Conservation (phyloP, 352 stramenopile genomes). For the Phytophthora ohioensis region DNA sequence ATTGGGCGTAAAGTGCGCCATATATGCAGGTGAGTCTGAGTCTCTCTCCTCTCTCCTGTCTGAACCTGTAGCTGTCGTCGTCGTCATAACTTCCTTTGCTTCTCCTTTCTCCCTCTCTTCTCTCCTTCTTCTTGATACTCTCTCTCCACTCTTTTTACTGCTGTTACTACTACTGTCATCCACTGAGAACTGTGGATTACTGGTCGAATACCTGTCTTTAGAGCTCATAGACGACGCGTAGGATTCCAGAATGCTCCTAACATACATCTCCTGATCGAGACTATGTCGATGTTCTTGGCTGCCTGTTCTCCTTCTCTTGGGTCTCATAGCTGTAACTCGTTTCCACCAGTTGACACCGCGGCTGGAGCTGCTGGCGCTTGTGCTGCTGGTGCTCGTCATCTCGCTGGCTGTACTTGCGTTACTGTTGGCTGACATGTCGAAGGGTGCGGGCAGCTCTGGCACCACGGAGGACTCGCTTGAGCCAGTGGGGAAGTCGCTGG, state of each 20-base stretch:
- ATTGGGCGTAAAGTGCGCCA: slow-evolving; percentile 43
- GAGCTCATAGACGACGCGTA: slow-evolving; percentile 80
- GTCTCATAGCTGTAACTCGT: slow-evolving; percentile 40
- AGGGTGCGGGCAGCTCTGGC: slow-evolving; percentile 27
- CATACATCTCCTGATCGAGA: slow-evolving; percentile 73
- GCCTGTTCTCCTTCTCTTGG: slow-evolving; percentile 31
- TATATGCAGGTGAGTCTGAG: slow-evolving; percentile 28
- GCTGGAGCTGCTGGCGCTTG: slow-evolving; percentile 20
- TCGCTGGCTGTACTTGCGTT: slow-evolving; percentile 38
- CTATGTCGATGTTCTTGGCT: slow-evolving; percentile 30
- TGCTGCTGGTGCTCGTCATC: slow-evolving; percentile 29
- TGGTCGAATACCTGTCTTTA: slow-evolving; percentile 51
- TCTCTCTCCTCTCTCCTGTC: slow-evolving; percentile 19
- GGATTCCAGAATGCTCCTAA: slow-evolving; percentile 79
- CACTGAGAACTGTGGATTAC: slow-evolving; percentile 35
- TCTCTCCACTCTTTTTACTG: slow-evolving; percentile 27
- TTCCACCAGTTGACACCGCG: slow-evolving; percentile 48
- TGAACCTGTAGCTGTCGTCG: slow-evolving; percentile 5
- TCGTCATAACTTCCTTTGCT: slow-evolving; percentile 1
- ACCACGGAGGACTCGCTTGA: slow-evolving; percentile 37
- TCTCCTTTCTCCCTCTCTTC: slow-evolving; percentile 12
- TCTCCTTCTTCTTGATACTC: slow-evolving; percentile 12
- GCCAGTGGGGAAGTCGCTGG: slow-evolving; percentile 35
- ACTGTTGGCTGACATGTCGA: slow-evolving; percentile 33
- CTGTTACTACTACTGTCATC: slow-evolving; percentile 26